phyloP scores from a whole-genome alignment of 805 yeast species.

The Saturnispora serradocipensis region DNA sequence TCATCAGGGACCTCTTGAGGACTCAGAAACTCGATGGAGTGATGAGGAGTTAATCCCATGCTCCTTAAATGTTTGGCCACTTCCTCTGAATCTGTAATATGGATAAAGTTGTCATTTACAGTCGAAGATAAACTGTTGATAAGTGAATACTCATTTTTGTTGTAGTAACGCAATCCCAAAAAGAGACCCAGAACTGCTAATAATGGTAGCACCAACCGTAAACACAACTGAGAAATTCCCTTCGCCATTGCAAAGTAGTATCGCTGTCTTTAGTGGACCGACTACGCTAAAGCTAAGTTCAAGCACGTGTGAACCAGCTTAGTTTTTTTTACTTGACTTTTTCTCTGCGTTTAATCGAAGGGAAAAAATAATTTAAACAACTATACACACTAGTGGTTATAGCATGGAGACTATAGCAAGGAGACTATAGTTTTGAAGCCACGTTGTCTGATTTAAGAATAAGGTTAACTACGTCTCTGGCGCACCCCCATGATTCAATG shows the following conservation, averaged over 20 bases:
- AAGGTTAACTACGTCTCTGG: conserved; percentile 19
- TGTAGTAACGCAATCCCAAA: not conserved
- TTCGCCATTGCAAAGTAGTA: not conserved
- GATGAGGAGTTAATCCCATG: conserved; percentile 34
- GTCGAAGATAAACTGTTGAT: not conserved
- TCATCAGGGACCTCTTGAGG: conserved; percentile 7
- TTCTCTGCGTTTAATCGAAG: not conserved
- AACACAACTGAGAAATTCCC: not conserved
- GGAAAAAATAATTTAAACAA: not conserved
- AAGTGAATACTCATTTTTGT: not conserved
- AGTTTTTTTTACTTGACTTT: not conserved
- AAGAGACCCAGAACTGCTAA: not conserved
- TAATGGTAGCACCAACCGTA: not conserved
- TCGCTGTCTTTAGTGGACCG: not conserved
- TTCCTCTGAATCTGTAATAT: conserved; percentile 13
- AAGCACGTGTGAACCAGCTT: not conserved
- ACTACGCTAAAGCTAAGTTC: not conserved
- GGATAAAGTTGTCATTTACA: not conserved
- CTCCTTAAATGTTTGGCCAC: conserved; percentile 23
- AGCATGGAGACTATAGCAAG: not conserved
- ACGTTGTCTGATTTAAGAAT: not conserved
- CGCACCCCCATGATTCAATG: conserved; percentile 48
- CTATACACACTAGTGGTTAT: not conserved
- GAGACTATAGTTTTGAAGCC: not conserved
- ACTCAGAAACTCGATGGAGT: conserved; percentile 23